phyloP scores from a whole-genome alignment of 1,139 yeast species.

The Kurtzmaniella quercitrusa region DNA sequence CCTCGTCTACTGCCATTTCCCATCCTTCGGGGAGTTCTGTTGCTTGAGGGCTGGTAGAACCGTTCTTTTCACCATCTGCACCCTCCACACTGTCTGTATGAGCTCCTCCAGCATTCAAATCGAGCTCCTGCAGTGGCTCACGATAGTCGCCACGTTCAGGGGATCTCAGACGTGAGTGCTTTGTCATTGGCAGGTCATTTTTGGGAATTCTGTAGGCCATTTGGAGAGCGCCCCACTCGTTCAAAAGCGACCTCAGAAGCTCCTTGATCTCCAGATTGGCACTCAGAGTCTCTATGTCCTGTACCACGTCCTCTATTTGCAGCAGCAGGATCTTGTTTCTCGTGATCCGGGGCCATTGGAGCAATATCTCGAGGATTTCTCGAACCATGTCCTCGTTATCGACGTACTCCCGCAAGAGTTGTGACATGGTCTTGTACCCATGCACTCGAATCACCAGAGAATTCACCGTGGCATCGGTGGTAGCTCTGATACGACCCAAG shows the following conservation, averaged over 20 bases:
- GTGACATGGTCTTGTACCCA: conserved; percentile 78
- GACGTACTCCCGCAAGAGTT: conserved; percentile 43
- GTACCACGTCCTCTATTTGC: conserved; percentile 64
- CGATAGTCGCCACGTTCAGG: conserved; percentile 15
- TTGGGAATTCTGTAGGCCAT: conserved; percentile 85
- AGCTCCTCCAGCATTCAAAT: background rate
- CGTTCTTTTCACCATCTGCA: conserved; percentile 3
- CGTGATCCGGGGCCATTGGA: conserved; percentile 77
- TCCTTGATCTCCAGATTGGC: conserved; percentile 27
- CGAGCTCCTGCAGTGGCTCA: conserved; percentile 1
- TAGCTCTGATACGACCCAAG: conserved; percentile 58
- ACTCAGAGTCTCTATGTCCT: conserved; percentile 33
- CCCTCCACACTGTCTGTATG: conserved; percentile 1
- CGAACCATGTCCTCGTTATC: conserved; percentile 23
- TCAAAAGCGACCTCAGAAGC: conserved; percentile 44
- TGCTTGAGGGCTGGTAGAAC: conserved; percentile 6
- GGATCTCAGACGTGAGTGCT: conserved; percentile 4
- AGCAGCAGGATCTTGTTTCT: conserved; percentile 78
- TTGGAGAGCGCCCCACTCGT: conserved; percentile 70
- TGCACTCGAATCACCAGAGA: conserved; percentile 69
- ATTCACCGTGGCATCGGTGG: conserved; percentile 54
- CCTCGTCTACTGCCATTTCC: conserved; percentile 47
- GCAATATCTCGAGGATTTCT: conserved; percentile 51
- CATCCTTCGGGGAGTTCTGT: conserved; percentile 48
- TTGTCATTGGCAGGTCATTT: conserved; percentile 10